Evolutionary conservation across 129 eudicot species (phyloP).

Genomic region (Saposhnikovia divaricata): DNA sequence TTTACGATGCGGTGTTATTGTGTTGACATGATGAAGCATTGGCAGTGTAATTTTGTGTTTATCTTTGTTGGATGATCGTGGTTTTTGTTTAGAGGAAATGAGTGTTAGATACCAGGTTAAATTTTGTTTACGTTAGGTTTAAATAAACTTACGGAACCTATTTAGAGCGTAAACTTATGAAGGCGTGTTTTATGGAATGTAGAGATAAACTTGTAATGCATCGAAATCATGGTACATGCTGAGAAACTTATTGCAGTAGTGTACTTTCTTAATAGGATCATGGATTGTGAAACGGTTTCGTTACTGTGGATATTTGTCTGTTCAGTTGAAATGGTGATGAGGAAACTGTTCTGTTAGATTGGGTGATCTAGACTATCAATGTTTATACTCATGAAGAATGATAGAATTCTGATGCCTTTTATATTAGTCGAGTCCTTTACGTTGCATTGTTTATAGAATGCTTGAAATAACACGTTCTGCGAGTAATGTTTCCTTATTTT

Average conservation of each 20-base stretch:
- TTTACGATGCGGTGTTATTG: not conserved
- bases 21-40: too few relatives aligned
- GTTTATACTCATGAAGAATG: not conserved
- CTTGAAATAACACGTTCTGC: not conserved
- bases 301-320: not conserved
- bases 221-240: too few relatives aligned
- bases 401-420: not conserved
- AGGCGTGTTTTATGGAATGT: not conserved
- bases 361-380: not conserved
- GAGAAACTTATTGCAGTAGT: too few relatives aligned
- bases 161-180: not conserved
- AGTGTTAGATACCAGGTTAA: too few relatives aligned
- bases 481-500: conserved; percentile 12
- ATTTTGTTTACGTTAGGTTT: not conserved
- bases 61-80: too few relatives aligned
- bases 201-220: not conserved
- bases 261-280: not conserved
- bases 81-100: too few relatives aligned
- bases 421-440: not conserved
- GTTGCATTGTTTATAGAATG: not conserved
- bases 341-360: not conserved
- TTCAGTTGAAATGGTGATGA: not conserved
- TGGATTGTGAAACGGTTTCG: not conserved
- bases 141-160: not conserved
- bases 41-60: too few relatives aligned